Evolutionary conservation across 306 rosid species (phyloP).

Genomic region (Casuarina cunninghamiana): DNA sequence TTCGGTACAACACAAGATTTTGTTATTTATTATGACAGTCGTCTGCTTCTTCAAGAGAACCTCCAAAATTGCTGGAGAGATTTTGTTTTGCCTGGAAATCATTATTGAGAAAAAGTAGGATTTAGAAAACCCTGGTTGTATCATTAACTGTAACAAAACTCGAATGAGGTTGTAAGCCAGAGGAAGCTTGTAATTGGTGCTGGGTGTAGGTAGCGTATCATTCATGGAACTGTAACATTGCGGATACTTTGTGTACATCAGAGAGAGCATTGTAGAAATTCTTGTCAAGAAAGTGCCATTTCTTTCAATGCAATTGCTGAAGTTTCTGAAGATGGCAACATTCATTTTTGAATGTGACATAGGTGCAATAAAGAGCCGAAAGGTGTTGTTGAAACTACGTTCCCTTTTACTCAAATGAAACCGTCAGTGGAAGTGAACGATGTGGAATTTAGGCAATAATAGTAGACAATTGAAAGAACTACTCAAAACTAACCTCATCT

Average conservation of each 20-base stretch:
- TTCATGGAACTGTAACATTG: background rate
- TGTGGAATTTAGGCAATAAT: too few species aligned
- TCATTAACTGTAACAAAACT: background rate
- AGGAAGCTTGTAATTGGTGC: background rate
- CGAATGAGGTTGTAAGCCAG: background rate
- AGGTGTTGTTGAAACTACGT: background rate
- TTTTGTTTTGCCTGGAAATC: background rate
- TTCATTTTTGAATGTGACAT: background rate
- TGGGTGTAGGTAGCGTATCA: background rate
- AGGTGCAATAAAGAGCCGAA: too few species aligned
- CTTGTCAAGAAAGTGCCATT: background rate
- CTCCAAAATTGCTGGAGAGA: background rate
- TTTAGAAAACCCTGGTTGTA: conserved; percentile 6
- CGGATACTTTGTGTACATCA: background rate
- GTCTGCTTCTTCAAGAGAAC: background rate
- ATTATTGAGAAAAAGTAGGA: background rate
- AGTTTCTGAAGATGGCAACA: background rate
- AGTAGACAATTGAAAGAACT: too few species aligned
- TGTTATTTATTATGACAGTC: background rate
- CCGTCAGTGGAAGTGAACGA: background rate
- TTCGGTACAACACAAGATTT: background rate
- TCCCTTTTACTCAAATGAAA: background rate
- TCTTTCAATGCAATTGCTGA: background rate
- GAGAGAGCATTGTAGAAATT: background rate
- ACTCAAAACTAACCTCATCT: too few species aligned